These are phyloP conservation scores for Leishmania gerbilli DNA, from an alignment of 208 protist genomes.

Conservation along the genomic window DNA sequence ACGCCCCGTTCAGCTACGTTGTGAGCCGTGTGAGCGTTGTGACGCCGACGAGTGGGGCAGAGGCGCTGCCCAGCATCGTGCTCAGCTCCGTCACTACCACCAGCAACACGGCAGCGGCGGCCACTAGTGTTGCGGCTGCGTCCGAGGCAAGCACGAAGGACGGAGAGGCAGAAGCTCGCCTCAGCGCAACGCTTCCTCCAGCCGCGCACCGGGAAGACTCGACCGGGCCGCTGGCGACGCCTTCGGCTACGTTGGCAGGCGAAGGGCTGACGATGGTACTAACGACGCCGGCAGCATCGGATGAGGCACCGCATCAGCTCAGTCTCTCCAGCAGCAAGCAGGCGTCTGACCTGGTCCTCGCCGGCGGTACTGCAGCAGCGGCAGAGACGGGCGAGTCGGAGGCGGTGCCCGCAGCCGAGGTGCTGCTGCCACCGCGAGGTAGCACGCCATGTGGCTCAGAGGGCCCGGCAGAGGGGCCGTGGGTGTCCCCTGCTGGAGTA, in stretches of 20 bases:
- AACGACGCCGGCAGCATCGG: not conserved
- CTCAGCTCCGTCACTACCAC: constrained; percentile 12
- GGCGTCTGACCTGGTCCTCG: not conserved
- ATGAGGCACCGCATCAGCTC: not conserved
- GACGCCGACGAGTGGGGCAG: constrained; percentile 34
- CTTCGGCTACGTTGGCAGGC: not conserved
- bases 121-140: not conserved
- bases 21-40: constrained; percentile 64
- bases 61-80: constrained; percentile 22
- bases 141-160: not conserved
- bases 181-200: not conserved
- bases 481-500: not conserved
- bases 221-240: not conserved
- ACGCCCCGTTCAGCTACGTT: constrained; percentile 61
- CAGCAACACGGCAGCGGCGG: not conserved
- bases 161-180: not conserved
- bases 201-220: not conserved
- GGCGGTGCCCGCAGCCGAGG: not conserved
- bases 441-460: constrained; percentile 8
- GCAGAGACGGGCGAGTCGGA: not conserved
- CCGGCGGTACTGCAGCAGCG: not conserved
- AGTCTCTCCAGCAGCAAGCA: not conserved
- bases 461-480: not conserved
- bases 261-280: not conserved
- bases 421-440: not conserved